A percentile compares a stretch with the other conserved stretches of the same genome.
Evolutionary conservation across 768 basidiomycete genomes (phyloP).

Genomic region (Tubosaeta brunneosetosa): DNA sequence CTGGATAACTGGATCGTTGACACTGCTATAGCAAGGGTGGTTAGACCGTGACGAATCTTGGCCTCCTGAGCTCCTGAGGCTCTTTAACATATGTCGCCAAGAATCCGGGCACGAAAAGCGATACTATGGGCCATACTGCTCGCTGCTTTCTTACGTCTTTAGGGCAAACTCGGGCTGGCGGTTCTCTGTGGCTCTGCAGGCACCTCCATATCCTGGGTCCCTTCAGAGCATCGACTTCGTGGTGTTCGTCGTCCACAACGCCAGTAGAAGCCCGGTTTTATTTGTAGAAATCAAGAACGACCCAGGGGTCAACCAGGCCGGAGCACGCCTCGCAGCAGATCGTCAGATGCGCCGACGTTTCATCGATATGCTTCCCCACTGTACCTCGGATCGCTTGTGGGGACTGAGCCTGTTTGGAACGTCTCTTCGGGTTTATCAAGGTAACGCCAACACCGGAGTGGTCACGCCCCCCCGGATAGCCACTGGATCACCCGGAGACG

Average conservation of each 20-base stretch:
- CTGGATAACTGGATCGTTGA: no score
- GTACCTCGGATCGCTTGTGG: neutral
- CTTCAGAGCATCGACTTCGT: neutral
- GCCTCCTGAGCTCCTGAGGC: neutral
- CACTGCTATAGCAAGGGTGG: no score
- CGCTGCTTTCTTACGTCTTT: neutral
- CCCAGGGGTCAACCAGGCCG: neutral
- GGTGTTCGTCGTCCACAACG: neutral
- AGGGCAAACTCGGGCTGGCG: neutral
- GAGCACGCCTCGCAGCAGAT: neutral
- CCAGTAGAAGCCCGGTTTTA: neutral
- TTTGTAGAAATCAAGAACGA: neutral
- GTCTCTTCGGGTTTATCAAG: neutral
- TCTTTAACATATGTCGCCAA: neutral
- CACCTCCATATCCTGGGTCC: no score
- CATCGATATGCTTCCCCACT: neutral
- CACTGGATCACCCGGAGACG: no score
- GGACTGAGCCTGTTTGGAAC: neutral
- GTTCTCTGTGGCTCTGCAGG: neutral
- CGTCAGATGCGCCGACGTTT: neutral
- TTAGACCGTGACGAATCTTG: neutral
- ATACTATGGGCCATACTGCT: neutral
- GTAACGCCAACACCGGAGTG: no score
- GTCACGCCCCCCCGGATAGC: neutral
- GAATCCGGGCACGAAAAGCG: neutral